Evolutionary conservation across 495 filamentous ascomycete species (phyloP).

Genomic region (Trichocladium uniseriatum): DNA sequence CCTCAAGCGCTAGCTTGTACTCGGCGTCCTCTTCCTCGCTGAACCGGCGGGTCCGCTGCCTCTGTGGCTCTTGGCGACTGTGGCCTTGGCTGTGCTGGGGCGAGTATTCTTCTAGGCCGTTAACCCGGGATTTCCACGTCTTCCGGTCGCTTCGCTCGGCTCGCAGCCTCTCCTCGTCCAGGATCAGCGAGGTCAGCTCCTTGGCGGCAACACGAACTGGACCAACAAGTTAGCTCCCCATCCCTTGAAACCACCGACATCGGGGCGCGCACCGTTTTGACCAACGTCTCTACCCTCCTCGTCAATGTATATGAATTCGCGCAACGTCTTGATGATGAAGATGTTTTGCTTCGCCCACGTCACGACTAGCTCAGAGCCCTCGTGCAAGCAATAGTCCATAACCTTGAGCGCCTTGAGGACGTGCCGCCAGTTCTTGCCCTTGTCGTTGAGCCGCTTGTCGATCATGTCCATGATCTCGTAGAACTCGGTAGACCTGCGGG

Average conservation of each 20-base stretch:
- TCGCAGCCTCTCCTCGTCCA: slow-evolving; percentile 91
- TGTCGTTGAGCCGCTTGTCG: slow-evolving; percentile 97
- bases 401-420: slow-evolving; percentile 97
- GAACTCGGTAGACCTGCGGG: slow-evolving; percentile 60
- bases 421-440: slow-evolving; percentile 99
- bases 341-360: slow-evolving; percentile 97
- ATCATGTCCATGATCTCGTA: slow-evolving; percentile 99
- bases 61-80: slow-evolving; percentile 32
- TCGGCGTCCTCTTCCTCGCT: slow-evolving; percentile 87
- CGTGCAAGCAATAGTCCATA: slow-evolving; percentile 95
- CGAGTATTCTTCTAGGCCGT: slow-evolving; percentile 77
- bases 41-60: slow-evolving; percentile 34
- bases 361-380: slow-evolving; percentile 92
- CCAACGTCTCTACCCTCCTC: slow-evolving; percentile 93
- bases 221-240: slow-evolving; percentile 6
- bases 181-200: slow-evolving; percentile 86
- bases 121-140: slow-evolving; percentile 93
- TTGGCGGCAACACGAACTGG: slow-evolving; percentile 91
- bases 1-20: slow-evolving; percentile 87
- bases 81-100: slow-evolving; percentile 31
- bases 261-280: slow-evolving; percentile 62
- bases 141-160: slow-evolving; percentile 86
- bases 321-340: slow-evolving; percentile 95
- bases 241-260: background rate
- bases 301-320: slow-evolving; percentile 93